Base-by-base conservation (phyloP, 1,284 basidiomycete genomes). In the Cryptococcus neoformans region DNA sequence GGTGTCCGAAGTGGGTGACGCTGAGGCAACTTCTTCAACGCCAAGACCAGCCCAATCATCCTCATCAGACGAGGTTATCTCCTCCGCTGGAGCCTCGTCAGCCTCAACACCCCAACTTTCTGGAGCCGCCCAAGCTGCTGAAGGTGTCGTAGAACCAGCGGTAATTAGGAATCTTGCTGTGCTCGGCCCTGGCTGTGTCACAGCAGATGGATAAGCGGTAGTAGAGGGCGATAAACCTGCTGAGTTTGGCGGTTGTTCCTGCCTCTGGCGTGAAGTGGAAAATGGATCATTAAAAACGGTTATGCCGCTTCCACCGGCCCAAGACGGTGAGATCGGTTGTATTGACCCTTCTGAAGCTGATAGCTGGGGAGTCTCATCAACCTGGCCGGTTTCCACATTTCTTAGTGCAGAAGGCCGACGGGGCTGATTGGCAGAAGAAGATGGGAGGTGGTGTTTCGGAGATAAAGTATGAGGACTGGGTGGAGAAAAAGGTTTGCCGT, bases 41-140 rank as follows among this genome's bases (percentile, higher is more conserved):
- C 65, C 9, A 55, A 53, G 45, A 65, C 67, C 54, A 71, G 72
- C 8, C n/a, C 69, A 73, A n/a, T 73, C 70, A 5, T 68, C 70
- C 6, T 62, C 68, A 1, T 58, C 59, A 9, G 65, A 66, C 6
- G 62, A 53, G 14, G 52, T 60, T 1, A 55, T 51, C 16, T 62
- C 62, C 36, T 70, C 71, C 7, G 60, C 60, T 11, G 50, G 59
- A 21, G 71, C 74, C 28, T 75, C 78, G 44, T 80, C 80, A 0
- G 69, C 78, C 61, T 82, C 80, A 12, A 82, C 81, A 12, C 80
- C 81, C 81, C 81, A 82, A 11, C 78, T 80, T 57, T 82, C 81
- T 2, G 81, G 81, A 0, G 81, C 80, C 1, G 78, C 78, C 81
- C 81, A 82, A 3, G 79, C 77, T 2, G 76, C 74, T 0, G 46